These are phyloP conservation scores for Phlebopus sp. DNA, from an alignment of 1,284 basidiomycete species.

Conservation along the genomic window DNA sequence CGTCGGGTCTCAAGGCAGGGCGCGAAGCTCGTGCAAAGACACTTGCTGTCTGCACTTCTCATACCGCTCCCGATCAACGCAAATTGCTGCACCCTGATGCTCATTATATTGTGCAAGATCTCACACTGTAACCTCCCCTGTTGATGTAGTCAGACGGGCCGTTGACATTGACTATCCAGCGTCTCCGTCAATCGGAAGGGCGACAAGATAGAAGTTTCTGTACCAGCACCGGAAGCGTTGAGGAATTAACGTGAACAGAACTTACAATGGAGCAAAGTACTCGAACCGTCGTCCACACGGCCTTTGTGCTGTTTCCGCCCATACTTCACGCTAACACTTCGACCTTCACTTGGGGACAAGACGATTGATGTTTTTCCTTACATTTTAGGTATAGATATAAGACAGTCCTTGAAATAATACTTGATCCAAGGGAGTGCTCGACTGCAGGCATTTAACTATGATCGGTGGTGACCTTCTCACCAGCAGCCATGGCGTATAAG, in stretches of 20 bases:
- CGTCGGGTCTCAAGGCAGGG: conserved; percentile 73
- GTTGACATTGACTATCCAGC: conserved; percentile 4
- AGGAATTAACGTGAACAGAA: no score
- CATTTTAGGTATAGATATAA: no score
- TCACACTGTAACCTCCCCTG: conserved; percentile 19
- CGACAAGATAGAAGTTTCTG: conserved; percentile 19
- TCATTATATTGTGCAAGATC: conserved; percentile 19
- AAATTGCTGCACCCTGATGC: conserved; percentile 4
- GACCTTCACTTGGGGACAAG: no score
- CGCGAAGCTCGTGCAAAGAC: conserved; percentile 71
- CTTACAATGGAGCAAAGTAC: no score
- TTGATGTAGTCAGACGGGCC: background rate
- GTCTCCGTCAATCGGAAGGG: conserved; percentile 20
- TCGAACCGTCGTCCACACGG: no score
- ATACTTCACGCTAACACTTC: no score
- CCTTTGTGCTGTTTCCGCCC: no score
- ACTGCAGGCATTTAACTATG: no score
- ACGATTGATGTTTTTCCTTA: no score
- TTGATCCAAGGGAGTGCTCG: no score
- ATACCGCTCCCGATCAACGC: conserved; percentile 34
- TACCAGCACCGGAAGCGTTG: no score
- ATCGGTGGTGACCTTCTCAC: background rate
- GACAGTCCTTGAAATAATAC: no score
- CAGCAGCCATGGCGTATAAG: conserved; percentile 24
- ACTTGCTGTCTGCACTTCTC: conserved; percentile 81